These are phyloP conservation scores for Gnomoniopsis sp. DNA, from an alignment of 2,329 filamentous ascomycete species.

Conservation along the genomic window DNA sequence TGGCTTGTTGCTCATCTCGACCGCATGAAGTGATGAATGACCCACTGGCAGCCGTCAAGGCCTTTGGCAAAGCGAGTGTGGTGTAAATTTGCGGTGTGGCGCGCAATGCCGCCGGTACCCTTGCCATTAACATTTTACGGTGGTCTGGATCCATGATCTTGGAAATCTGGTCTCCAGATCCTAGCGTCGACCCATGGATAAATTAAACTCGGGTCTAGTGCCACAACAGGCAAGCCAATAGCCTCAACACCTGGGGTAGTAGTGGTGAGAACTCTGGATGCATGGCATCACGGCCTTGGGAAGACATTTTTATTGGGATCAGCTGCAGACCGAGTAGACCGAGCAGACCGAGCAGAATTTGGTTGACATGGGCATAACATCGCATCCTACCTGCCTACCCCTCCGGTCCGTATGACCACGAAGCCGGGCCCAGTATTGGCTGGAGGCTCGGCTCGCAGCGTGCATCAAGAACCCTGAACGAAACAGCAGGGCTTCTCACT, in stretches of 20 bases:
- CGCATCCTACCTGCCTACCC: conserved; percentile 12
- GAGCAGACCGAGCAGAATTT: neutral
- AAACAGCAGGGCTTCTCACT: conserved; percentile 11
- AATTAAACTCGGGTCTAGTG: conserved; percentile 15
- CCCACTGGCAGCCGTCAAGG: neutral
- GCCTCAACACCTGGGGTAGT: conserved; percentile 7
- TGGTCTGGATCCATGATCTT: conserved; percentile 11
- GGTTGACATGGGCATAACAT: conserved; percentile 10
- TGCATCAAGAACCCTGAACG: conserved; percentile 17
- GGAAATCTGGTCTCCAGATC: conserved; percentile 14
- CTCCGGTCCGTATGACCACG: conserved; percentile 16
- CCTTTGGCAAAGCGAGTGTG: neutral
- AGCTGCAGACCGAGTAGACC: neutral
- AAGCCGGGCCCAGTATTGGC: conserved; percentile 16
- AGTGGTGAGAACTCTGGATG: neutral
- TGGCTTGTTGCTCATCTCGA: neutral
- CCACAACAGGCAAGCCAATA: conserved; percentile 7
- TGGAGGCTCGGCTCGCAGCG: neutral
- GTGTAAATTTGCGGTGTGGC: conserved; percentile 8
- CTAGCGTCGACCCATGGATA: conserved; percentile 14
- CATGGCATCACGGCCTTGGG: conserved; percentile 3
- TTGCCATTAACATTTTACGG: neutral
- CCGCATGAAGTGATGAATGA: neutral
- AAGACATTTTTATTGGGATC: conserved; percentile 1
- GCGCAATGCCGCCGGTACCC: conserved; percentile 8